Evolutionary conservation across 305 asterid genomes (phyloP).

Genomic region (Solanum chacoense): DNA sequence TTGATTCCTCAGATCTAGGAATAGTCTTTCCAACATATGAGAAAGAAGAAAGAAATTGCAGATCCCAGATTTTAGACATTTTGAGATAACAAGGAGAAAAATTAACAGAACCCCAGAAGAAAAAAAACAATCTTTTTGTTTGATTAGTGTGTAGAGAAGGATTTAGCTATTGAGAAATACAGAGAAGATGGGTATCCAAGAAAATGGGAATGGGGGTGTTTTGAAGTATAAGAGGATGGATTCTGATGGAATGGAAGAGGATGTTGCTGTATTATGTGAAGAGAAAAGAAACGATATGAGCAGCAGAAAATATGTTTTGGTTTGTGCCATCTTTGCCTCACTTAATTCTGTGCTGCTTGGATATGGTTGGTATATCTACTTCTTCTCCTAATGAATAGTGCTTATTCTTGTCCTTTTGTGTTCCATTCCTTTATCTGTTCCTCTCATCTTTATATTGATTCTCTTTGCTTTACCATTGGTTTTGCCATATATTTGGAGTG

Average conservation of each 20-base stretch:
- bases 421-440: background rate
- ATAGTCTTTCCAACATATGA: background rate
- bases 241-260: conserved; percentile 9
- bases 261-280: conserved; percentile 9
- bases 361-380: conserved; percentile 30
- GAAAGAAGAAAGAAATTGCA: background rate
- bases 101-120: background rate
- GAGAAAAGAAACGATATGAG: conserved; percentile 6
- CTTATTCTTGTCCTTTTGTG: background rate
- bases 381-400: background rate
- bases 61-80: background rate
- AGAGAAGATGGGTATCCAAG: conserved; percentile 25
- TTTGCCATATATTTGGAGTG: background rate
- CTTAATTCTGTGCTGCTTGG: conserved; percentile 59
- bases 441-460: background rate
- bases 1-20: background rate
- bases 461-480: background rate
- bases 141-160: background rate
- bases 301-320: conserved; percentile 36
- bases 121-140: background rate
- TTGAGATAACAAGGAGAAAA: background rate
- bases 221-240: conserved; percentile 25
- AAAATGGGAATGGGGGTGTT: conserved; percentile 24
- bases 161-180: background rate
- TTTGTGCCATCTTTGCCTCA: conserved; percentile 52